Evolutionary conservation across 257 asterid species (phyloP).

Genomic region (Pogostemon cablin): DNA sequence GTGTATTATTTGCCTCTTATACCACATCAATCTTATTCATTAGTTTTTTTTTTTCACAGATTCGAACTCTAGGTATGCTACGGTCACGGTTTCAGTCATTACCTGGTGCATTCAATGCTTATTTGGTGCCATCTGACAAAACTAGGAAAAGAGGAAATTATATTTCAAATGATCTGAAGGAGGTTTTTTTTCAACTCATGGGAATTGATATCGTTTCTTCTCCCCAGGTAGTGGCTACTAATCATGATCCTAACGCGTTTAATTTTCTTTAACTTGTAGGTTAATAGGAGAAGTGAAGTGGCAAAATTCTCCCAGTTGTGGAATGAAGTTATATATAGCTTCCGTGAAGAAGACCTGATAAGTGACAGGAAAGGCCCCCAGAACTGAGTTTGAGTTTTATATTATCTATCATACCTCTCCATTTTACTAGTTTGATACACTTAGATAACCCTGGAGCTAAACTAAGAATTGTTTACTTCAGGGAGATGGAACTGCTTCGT

Average conservation of each 20-base stretch:
- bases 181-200: conserved; percentile 50
- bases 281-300: conserved; percentile 70
- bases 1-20: not conserved
- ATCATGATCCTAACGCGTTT: conserved; percentile 13
- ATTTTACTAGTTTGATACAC: conserved; percentile 16
- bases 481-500: conserved; percentile 91
- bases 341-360: conserved; percentile 88
- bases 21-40: conserved; percentile 1
- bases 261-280: conserved; percentile 44
- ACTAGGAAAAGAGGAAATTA: conserved; percentile 58
- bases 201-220: conserved; percentile 26
- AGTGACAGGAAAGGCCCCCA: conserved; percentile 66
- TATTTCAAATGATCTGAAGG: conserved; percentile 57
- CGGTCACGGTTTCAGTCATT: conserved; percentile 81
- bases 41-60: conserved; percentile 46
- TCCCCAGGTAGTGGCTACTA: conserved; percentile 31
- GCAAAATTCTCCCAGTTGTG: conserved; percentile 85
- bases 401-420: conserved; percentile 9
- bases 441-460: conserved; percentile 34
- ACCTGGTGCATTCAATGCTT: conserved; percentile 82
- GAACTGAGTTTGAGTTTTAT: conserved; percentile 30
- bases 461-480: conserved; percentile 42
- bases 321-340: conserved; percentile 84
- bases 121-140: conserved; percentile 69
- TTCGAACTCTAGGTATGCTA: conserved; percentile 79